Conservation (phyloP, 2,329 filamentous ascomycete species). For the Helotiales sp. region DNA sequence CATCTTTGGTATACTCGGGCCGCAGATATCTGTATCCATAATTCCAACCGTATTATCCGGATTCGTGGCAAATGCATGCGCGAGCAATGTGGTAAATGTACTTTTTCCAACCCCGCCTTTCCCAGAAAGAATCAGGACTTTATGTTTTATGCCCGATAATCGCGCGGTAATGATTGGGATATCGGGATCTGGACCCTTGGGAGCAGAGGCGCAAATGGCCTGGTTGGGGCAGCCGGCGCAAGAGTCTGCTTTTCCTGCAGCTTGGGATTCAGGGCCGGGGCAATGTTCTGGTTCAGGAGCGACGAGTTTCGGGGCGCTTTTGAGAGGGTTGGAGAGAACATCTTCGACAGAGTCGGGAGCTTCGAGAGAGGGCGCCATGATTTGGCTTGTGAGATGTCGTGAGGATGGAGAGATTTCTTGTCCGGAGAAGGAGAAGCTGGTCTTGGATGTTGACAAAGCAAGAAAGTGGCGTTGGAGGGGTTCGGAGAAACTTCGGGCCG, state of each 20-base stretch:
- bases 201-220: constrained; percentile 87
- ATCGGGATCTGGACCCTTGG: constrained; percentile 94
- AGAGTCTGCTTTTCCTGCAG: constrained; percentile 71
- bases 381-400: background rate
- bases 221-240: constrained; percentile 97
- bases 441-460: background rate
- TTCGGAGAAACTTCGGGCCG: too few species aligned
- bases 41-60: constrained; percentile 80
- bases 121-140: constrained; percentile 85
- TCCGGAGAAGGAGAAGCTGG: background rate
- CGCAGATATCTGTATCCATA: constrained; percentile 98
- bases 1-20: constrained; percentile 97
- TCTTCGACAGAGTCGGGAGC: constrained; percentile 66
- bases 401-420: background rate
- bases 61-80: constrained; percentile 85
- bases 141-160: constrained; percentile 80
- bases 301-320: constrained; percentile 79
- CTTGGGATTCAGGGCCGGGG: constrained; percentile 80
- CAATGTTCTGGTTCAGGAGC: constrained; percentile 97
- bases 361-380: constrained; percentile 82
- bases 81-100: constrained; percentile 85
- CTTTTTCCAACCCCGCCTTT: constrained; percentile 98
- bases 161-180: constrained; percentile 84
- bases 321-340: constrained; percentile 73
- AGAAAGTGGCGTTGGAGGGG: constrained; percentile 2